A percentile compares a stretch with the other conserved stretches of the same genome.
These are phyloP conservation scores for Hemisphaericaspora nanyangensis DNA, from an alignment of 805 yeast species.

Conservation along the genomic window DNA sequence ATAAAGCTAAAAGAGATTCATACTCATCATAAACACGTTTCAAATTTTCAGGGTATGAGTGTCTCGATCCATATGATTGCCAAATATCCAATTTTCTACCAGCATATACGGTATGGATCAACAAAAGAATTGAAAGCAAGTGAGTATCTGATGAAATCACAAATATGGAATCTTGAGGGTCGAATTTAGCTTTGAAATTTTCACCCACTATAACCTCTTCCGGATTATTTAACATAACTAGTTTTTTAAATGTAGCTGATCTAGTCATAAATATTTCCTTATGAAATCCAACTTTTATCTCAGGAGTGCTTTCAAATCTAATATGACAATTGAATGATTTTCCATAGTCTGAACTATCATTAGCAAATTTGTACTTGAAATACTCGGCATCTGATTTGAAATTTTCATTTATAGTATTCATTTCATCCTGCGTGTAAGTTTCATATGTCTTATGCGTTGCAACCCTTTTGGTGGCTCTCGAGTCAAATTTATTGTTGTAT, in stretches of 20 bases:
- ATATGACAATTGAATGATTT: conserved; percentile 37
- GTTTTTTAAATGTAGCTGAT: conserved; percentile 21
- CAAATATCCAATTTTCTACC: conserved; percentile 44
- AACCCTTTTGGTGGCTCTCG: conserved; percentile 9
- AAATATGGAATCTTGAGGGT: conserved; percentile 11
- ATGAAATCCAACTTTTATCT: conserved; percentile 32
- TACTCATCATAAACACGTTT: conserved; percentile 26
- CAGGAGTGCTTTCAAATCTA: conserved; percentile 15
- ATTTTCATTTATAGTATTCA: conserved; percentile 1
- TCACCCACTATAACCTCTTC: conserved; percentile 21
- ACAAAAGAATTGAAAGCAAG: conserved; percentile 36
- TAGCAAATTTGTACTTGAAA: conserved; percentile 5
- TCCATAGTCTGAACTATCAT: conserved; percentile 7
- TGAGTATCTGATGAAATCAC: conserved; percentile 20
- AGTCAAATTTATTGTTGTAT: conserved; percentile 15
- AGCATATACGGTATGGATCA: conserved; percentile 48
- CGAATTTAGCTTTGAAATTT: conserved; percentile 22
- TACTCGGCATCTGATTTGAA: conserved; percentile 8
- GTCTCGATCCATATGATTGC: conserved; percentile 31
- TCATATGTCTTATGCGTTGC: conserved; percentile 15
- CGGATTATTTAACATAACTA: conserved; percentile 17
- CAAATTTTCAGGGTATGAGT: conserved; percentile 25
- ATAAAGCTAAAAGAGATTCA: conserved; percentile 16
- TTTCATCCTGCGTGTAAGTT: conserved; percentile 7
- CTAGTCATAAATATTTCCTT: conserved; percentile 27